Evolutionary conservation across 2,329 filamentous ascomycete species (phyloP), one percentile per base, ranked within the genome.

Genomic region (Trichoderma sp.): DNA sequence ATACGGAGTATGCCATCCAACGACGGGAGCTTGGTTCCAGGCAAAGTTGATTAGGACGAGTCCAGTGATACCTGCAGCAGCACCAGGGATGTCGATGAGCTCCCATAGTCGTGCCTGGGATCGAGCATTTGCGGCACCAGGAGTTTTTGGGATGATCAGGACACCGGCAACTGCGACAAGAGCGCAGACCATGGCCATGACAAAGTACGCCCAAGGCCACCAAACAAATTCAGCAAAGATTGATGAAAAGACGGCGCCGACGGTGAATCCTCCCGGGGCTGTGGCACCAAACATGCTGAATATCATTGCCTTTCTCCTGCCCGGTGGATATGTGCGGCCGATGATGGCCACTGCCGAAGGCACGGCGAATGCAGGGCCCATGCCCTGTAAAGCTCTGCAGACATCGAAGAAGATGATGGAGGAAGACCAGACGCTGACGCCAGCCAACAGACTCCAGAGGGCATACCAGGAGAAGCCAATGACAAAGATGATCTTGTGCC

Each of bases 1-100:
- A 74, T 89, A 88, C 0, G 86, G 81, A 6, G 83, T 80, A 8
- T 80, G 72, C 89, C 89, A 91, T 1, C 87, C 87, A 2, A 84
- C 86, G 0, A 86, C 80, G 1, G 87, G 85, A 0, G 85, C 88
- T 76, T 91, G 88, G 74, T 90, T 91, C 87, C 87, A 90, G 1
- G 88, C 86, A 74, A 91, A 87, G 76, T 90, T 90, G 78, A 91
- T 83, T 11, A 91, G 79, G 0, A 89, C 82, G 26, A 91, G 81
- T 0, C 83, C 86, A 0, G 81, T 80, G 26, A 90, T 82, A 1
- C 88, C 88, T 1, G 78, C 73, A 21, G 78, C 51, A 15, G 79
- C 78, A 4, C 81, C 82, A 3, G 77, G 76, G 15, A 81, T 70
- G 70, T 84, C 83, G 12, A 83, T 73, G 11, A 76, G 75, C 21